phyloP scores from a whole-genome alignment of 495 filamentous ascomycete species.

The Penicillium taxi region DNA sequence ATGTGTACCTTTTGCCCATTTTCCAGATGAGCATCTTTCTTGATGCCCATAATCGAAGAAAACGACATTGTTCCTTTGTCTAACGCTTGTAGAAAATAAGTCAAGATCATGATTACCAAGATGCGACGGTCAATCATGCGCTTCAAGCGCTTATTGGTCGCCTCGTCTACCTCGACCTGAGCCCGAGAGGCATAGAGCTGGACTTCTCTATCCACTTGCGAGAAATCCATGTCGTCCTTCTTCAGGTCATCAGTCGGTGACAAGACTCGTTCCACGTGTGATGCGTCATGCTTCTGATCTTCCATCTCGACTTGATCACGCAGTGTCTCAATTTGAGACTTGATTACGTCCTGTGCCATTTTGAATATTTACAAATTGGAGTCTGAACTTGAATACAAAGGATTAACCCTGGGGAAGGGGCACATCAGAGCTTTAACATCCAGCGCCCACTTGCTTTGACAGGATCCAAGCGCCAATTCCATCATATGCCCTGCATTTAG shows the following conservation, averaged over 20 bases:
- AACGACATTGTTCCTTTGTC: conserved; percentile 66
- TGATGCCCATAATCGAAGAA: conserved; percentile 62
- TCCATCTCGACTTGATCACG: conserved; percentile 7
- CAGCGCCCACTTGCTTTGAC: no score
- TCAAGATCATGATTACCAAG: conserved; percentile 41
- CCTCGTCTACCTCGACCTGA: conserved; percentile 44
- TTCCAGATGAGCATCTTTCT: conserved; percentile 43
- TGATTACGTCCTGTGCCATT: no score
- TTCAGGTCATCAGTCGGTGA: conserved; percentile 30
- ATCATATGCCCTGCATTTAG: no score
- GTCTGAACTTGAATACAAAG: no score
- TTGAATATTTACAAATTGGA: no score
- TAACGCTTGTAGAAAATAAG: conserved; percentile 65
- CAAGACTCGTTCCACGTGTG: conserved; percentile 42
- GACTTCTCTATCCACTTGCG: conserved; percentile 55
- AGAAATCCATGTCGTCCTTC: conserved; percentile 44
- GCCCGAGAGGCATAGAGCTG: conserved; percentile 50
- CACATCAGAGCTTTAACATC: no score
- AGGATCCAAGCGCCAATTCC: no score
- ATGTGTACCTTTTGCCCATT: conserved; percentile 40
- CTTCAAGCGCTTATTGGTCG: conserved; percentile 43
- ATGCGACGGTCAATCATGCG: conserved; percentile 49
- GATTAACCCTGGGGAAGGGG: no score
- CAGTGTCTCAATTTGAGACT: no score
- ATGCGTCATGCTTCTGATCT: conserved; percentile 29